Percentiles rank a stretch among this genome's conserved stretches.
phyloP scores from a whole-genome alignment of 108 stramenopile genomes.

The Nannochloropsis oceanica region DNA sequence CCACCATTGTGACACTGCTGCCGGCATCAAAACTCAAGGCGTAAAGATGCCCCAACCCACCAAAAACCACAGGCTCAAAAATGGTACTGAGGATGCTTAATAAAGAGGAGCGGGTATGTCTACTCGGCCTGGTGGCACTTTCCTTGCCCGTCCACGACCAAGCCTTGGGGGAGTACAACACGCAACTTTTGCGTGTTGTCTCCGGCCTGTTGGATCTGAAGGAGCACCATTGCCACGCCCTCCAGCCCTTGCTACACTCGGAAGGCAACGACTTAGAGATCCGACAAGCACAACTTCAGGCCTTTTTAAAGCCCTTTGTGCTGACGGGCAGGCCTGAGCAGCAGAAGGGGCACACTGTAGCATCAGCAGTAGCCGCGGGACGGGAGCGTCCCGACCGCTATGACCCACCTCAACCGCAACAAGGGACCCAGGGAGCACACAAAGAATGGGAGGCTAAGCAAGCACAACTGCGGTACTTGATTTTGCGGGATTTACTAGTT shows the following conservation, averaged over 20 bases:
- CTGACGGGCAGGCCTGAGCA: not conserved
- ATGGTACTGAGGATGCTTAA: not conserved
- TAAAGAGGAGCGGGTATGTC: not conserved
- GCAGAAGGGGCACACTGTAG: not conserved
- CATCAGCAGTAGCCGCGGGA: no score
- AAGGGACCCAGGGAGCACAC: not conserved
- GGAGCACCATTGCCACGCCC: not conserved
- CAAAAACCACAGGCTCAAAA: no score
- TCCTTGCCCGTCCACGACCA: not conserved
- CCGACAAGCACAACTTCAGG: not conserved
- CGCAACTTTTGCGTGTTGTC: not conserved
- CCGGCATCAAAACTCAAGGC: no score
- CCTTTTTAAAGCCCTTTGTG: not conserved
- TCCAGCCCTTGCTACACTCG: not conserved
- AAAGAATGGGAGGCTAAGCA: not conserved
- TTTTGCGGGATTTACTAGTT: constrained; percentile 16
- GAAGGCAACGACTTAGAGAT: not conserved
- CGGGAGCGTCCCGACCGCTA: no score
- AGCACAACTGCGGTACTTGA: not conserved
- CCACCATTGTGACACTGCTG: no score
- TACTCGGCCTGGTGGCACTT: not conserved
- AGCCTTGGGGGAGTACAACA: not conserved
- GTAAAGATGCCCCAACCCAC: no score
- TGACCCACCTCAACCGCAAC: no score
- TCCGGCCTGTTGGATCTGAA: not conserved